Conservation (phyloP, 108 stramenopile species). For the Conticribra weissflogii region DNA sequence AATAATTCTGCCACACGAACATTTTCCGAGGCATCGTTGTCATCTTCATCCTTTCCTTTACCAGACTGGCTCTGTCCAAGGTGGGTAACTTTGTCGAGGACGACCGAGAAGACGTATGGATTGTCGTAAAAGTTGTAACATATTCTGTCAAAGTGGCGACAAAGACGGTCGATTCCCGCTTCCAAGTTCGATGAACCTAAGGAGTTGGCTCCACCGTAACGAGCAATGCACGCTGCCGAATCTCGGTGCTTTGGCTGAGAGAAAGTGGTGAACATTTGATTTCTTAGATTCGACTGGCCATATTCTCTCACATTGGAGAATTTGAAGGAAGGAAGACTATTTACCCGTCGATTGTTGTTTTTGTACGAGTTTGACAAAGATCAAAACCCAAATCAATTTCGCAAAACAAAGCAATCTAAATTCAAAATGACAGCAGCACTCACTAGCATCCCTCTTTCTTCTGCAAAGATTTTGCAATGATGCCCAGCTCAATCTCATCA, state of each 20-base stretch:
- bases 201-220: constrained; percentile 10
- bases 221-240: constrained; percentile 25
- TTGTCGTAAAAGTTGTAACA: constrained; percentile 12
- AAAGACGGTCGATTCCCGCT: constrained; percentile 49
- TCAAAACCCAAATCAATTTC: neutral
- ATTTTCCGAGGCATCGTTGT: neutral
- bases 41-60: constrained; percentile 19
- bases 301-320: constrained; percentile 20
- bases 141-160: constrained; percentile 37
- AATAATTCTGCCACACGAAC: neutral
- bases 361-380: neutral
- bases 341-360: too few species aligned
- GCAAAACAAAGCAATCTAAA: neutral
- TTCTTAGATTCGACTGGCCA: neutral
- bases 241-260: constrained; percentile 11
- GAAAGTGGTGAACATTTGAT: constrained; percentile 35
- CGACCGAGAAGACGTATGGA: constrained; percentile 43
- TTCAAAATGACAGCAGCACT: neutral
- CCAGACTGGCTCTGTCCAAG: too few species aligned
- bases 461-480: constrained; percentile 14
- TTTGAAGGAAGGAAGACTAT: constrained; percentile 38
- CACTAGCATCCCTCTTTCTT: constrained; percentile 17
- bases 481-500: constrained; percentile 13
- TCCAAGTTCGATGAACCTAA: constrained; percentile 16
- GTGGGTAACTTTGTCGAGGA: constrained; percentile 40